These are phyloP conservation scores for Balamuthia mandrillaris DNA, from an alignment of 208 protist genomes.

Conservation along the genomic window DNA sequence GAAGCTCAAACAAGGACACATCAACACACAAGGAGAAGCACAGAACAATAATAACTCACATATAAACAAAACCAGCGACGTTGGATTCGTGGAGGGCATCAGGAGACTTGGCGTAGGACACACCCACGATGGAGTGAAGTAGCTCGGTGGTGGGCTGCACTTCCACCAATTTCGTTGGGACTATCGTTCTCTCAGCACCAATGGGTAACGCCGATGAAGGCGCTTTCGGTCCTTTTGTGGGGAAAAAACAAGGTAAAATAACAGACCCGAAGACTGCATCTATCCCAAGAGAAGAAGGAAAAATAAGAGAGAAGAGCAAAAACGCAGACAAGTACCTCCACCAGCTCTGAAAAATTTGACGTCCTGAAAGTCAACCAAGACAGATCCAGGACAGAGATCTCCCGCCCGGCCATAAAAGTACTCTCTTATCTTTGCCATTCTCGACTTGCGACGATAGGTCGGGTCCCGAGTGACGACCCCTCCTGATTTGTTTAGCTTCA, in stretches of 20 bases:
- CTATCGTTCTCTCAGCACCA: slow-evolving; percentile 21
- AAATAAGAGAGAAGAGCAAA: background rate
- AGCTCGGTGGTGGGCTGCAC: slow-evolving; percentile 41
- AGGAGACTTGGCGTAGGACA: slow-evolving; percentile 47
- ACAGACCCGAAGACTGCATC: background rate
- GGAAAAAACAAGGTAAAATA: background rate
- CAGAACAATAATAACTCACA: background rate
- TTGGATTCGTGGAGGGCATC: slow-evolving; percentile 46
- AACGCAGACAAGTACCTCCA: slow-evolving; percentile 11
- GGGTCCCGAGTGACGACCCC: slow-evolving; percentile 41
- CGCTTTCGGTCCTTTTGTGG: slow-evolving; percentile 21
- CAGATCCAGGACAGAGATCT: slow-evolving; percentile 43
- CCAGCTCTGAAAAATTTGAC: slow-evolving; percentile 46
- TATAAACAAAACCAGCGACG: slow-evolving; percentile 59
- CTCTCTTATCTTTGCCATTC: slow-evolving; percentile 45
- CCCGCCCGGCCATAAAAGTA: slow-evolving; percentile 58
- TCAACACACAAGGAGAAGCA: background rate
- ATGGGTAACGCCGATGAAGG: slow-evolving; percentile 51
- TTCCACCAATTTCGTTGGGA: slow-evolving; percentile 42
- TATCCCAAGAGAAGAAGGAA: too few species aligned
- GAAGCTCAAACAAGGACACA: background rate
- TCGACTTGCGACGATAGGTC: background rate
- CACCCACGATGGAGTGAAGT: slow-evolving; percentile 44
- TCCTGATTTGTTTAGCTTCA: slow-evolving; percentile 58
- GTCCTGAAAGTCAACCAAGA: slow-evolving; percentile 49